These are phyloP conservation scores for Erodium chrysanthum DNA, from an alignment of 441 rosid species.

Conservation along the genomic window DNA sequence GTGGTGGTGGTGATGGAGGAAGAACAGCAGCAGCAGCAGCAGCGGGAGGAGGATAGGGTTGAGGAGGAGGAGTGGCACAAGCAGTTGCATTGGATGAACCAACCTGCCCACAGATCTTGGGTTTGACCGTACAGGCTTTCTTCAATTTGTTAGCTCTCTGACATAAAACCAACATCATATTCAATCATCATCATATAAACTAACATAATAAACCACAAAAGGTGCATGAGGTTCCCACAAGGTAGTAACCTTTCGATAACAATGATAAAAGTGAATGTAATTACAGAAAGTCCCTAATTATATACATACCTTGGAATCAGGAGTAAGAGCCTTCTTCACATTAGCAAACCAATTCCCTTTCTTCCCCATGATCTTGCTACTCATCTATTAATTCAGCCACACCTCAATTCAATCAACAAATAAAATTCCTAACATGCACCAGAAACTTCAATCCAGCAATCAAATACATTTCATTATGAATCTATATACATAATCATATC, in stretches of 20 bases:
- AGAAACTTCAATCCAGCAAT: background rate
- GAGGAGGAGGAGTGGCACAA: slow-evolving; percentile 16
- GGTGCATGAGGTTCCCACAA: too few species aligned
- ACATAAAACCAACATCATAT: background rate
- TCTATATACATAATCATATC: background rate
- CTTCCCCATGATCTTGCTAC: slow-evolving; percentile 53
- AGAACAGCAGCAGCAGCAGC: too few species aligned
- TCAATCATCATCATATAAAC: background rate
- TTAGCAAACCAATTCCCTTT: slow-evolving; percentile 62
- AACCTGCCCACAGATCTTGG: slow-evolving; percentile 29
- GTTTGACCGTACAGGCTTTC: slow-evolving; percentile 26
- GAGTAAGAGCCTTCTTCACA: slow-evolving; percentile 57
- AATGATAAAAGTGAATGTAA: background rate
- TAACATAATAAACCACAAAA: too few species aligned
- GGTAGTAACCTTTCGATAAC: too few species aligned
- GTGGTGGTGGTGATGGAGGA: too few species aligned
- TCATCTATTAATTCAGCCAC: slow-evolving; percentile 17
- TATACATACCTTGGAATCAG: slow-evolving; percentile 43
- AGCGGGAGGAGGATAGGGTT: slow-evolving; percentile 6
- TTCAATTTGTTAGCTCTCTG: background rate
- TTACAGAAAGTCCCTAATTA: too few species aligned
- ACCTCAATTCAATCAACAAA: background rate
- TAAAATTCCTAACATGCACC: background rate
- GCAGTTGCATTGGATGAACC: slow-evolving; percentile 27
- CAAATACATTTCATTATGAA: background rate